Conservation (phyloP, 495 filamentous ascomycete genomes). For the Penicillium alfredii region DNA sequence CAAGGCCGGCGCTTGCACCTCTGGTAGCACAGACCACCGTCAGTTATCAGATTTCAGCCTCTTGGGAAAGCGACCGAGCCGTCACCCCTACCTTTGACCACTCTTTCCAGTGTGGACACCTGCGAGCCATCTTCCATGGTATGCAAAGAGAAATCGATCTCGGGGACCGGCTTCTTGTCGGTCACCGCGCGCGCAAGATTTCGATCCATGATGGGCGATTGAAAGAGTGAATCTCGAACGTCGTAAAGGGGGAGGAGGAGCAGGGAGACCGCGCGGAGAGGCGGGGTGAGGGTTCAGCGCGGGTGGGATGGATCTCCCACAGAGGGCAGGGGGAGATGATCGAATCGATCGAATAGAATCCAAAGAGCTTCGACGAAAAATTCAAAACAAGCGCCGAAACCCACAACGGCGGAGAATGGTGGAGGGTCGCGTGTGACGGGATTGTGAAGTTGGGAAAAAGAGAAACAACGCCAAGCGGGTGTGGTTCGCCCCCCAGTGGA, state of each 20-base stretch:
- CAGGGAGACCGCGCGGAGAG: conserved; percentile 14
- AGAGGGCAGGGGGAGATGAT: conserved; percentile 6
- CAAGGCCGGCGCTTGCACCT: conserved; percentile 95
- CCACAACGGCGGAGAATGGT: not conserved
- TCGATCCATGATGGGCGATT: conserved; percentile 35
- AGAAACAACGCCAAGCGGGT: too few species aligned
- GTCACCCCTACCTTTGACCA: conserved; percentile 78
- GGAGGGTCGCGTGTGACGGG: conserved; percentile 10
- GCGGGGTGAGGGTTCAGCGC: conserved; percentile 15
- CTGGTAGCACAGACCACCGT: conserved; percentile 39
- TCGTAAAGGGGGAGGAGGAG: conserved; percentile 2
- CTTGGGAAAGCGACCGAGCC: conserved; percentile 5
- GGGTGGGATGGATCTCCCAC: conserved; percentile 14
- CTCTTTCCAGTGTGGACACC: conserved; percentile 90
- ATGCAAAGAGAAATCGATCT: conserved; percentile 97
- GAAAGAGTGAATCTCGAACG: conserved; percentile 1
- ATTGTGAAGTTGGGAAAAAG: conserved; percentile 20
- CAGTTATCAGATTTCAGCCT: conserved; percentile 8
- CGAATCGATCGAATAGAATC: too few species aligned
- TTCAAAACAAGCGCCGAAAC: too few species aligned
- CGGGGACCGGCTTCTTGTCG: conserved; percentile 88
- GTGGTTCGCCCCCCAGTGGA: too few species aligned
- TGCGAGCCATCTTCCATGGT: conserved; percentile 95
- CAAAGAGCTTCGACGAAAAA: too few species aligned
- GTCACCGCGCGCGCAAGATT: conserved; percentile 65